Evolutionary conservation across 1,139 yeast species (phyloP).

Genomic region (Hyphopichia khmerensis): DNA sequence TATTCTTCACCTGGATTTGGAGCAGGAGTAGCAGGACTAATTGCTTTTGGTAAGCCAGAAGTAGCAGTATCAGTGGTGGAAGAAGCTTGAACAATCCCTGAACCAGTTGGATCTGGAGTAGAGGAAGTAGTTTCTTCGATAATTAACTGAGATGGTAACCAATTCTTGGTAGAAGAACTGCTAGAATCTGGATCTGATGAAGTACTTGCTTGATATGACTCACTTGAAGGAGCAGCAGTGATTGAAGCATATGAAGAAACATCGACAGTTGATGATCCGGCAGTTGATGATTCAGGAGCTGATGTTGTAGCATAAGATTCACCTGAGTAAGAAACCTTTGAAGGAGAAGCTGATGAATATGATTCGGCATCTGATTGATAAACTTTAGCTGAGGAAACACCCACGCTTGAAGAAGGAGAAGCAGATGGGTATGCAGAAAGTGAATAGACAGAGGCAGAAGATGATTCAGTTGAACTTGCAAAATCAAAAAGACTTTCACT

Average conservation of each 20-base stretch:
- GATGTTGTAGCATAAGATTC: background rate
- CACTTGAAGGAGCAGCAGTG: background rate
- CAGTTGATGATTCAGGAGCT: background rate
- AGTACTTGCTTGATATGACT: background rate
- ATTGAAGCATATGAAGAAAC: background rate
- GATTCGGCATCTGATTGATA: background rate
- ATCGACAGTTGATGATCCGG: background rate
- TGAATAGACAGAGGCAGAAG: background rate
- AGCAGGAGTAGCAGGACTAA: conserved; percentile 50
- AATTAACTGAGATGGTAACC: conserved; percentile 53
- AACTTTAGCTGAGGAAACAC: background rate
- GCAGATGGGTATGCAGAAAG: background rate
- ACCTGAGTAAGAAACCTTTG: background rate
- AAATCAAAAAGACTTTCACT: no score
- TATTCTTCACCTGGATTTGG: conserved; percentile 47
- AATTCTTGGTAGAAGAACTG: conserved; percentile 24
- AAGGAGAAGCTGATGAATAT: background rate
- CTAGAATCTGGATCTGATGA: conserved; percentile 9
- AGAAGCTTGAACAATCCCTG: conserved; percentile 31
- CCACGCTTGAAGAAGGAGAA: background rate
- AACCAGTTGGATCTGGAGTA: conserved; percentile 27
- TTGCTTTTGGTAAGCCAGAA: conserved; percentile 66
- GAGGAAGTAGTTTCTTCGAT: conserved; percentile 26
- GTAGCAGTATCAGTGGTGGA: conserved; percentile 32
- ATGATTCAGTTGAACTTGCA: background rate